These are phyloP conservation scores for Vicia faba DNA, from an alignment of 306 rosid species.

Conservation along the genomic window DNA sequence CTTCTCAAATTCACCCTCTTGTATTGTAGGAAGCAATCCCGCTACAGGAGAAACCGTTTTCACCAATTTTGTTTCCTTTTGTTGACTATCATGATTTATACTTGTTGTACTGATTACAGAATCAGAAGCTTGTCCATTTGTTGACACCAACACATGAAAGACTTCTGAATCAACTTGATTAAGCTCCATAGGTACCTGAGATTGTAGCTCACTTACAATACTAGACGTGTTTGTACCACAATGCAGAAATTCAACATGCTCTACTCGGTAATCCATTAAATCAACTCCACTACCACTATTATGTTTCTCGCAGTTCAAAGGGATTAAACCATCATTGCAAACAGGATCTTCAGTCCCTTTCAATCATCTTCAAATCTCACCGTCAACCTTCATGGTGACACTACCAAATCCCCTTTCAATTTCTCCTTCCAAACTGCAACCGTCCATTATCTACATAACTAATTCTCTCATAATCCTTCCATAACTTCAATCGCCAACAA, in stretches of 20 bases:
- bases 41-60: slow-evolving; percentile 29
- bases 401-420: too few species aligned
- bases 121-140: slow-evolving; percentile 19
- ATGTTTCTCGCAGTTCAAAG: slow-evolving; percentile 29
- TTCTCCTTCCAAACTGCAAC: too few species aligned
- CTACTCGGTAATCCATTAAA: slow-evolving; percentile 40
- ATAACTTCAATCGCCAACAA: too few species aligned
- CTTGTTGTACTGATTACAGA: slow-evolving; percentile 24
- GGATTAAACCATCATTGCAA: slow-evolving; percentile 34
- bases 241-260: slow-evolving; percentile 36
- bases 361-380: too few species aligned
- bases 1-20: slow-evolving; percentile 42
- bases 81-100: slow-evolving; percentile 28
- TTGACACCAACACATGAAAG: slow-evolving; percentile 27
- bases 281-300: slow-evolving; percentile 41
- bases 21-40: slow-evolving; percentile 30
- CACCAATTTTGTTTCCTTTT: slow-evolving; percentile 40
- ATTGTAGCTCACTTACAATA: slow-evolving; percentile 30
- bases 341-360: slow-evolving; percentile 47
- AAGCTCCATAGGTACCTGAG: slow-evolving; percentile 22
- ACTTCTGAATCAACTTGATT: slow-evolving; percentile 37
- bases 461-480: too few species aligned
- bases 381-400: too few species aligned
- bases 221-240: slow-evolving; percentile 20
- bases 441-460: too few species aligned